Evolutionary conservation across 2,329 filamentous ascomycete species (phyloP).

Genomic region (Waltergamsia citrina): DNA sequence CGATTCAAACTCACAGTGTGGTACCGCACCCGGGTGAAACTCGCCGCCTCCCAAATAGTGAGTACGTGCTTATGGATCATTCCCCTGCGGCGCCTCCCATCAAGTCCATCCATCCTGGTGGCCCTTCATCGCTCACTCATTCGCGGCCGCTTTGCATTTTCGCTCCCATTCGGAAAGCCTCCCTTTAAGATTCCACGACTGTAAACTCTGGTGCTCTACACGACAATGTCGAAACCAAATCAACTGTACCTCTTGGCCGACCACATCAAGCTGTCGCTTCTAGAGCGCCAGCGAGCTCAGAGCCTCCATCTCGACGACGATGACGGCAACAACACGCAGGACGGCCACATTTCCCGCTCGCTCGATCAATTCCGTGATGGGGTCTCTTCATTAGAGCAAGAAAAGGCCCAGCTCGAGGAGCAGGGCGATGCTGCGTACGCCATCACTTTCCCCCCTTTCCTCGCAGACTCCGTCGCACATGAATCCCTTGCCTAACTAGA

Average conservation of each 20-base stretch:
- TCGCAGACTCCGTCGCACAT: no score
- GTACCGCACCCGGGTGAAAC: no score
- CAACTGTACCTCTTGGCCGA: constrained; percentile 91
- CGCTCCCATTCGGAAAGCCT: no score
- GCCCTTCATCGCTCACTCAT: no score
- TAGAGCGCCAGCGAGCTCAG: constrained; percentile 82
- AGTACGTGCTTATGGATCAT: no score
- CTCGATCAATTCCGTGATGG: constrained; percentile 80
- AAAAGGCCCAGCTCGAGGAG: constrained; percentile 54
- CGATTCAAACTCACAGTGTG: no score
- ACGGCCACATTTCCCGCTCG: constrained; percentile 81
- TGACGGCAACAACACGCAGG: constrained; percentile 46
- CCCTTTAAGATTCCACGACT: no score
- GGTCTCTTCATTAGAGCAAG: constrained; percentile 57
- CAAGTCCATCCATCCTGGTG: no score
- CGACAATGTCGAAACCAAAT: constrained; percentile 39
- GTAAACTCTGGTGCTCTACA: no score
- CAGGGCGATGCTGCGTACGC: constrained; percentile 53
- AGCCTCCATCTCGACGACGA: constrained; percentile 65
- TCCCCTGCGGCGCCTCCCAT: no score
- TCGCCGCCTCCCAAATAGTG: no score
- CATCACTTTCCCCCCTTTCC: neutral
- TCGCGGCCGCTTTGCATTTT: no score
- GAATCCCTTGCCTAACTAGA: neutral
- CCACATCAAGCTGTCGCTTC: constrained; percentile 90